These are phyloP conservation scores for Bocquillonia castaneifolia DNA, from an alignment of 441 rosid genomes.

Conservation along the genomic window DNA sequence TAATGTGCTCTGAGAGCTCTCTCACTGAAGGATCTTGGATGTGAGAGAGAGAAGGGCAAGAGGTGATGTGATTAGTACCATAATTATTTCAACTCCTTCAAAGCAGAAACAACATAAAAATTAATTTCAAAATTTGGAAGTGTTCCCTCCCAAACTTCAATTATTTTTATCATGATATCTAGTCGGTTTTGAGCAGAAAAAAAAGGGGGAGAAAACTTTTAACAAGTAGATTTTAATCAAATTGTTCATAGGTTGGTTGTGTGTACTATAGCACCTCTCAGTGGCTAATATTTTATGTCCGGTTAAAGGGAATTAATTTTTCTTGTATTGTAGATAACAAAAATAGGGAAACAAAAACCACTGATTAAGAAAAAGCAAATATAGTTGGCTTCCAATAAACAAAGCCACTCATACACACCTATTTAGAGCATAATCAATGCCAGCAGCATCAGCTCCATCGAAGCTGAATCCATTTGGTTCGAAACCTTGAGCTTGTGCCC, in stretches of 20 bases:
- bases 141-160: too few species aligned
- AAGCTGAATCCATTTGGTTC: conserved; percentile 91
- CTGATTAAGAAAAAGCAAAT: not conserved
- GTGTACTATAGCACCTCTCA: too few species aligned
- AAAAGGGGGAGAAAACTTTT: too few species aligned
- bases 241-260: too few species aligned
- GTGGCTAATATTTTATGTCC: not conserved
- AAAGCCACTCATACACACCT: conserved; percentile 39
- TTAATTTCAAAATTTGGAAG: too few species aligned
- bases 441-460: conserved; percentile 80
- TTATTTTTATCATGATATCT: too few species aligned
- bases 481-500: conserved; percentile 73
- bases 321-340: not conserved
- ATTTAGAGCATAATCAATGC: conserved; percentile 81
- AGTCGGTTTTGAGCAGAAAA: too few species aligned
- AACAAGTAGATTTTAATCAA: too few species aligned
- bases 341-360: not conserved
- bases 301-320: not conserved
- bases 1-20: not conserved
- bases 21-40: not conserved
- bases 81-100: not conserved
- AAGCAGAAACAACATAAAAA: not conserved
- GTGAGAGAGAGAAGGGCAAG: not conserved
- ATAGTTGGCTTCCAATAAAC: not conserved
- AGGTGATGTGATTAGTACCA: not conserved